Evolutionary conservation across 257 asterid species (phyloP).

Genomic region (Solanum sitiens): DNA sequence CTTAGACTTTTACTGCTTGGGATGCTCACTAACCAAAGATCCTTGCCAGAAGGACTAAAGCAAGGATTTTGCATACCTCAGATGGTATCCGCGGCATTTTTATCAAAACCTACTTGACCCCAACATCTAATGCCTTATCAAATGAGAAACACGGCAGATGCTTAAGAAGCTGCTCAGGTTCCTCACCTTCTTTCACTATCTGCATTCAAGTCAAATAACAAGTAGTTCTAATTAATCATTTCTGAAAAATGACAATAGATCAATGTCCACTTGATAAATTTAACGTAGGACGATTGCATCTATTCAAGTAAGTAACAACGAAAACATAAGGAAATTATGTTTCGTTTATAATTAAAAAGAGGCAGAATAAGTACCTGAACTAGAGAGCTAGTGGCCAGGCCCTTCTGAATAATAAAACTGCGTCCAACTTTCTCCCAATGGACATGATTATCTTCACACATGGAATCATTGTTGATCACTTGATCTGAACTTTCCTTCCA

Average conservation of each 20-base stretch:
- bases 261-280: background rate
- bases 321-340: background rate
- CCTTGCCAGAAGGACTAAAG: background rate
- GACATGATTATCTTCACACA: slow-evolving; percentile 8
- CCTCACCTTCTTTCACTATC: slow-evolving; percentile 45
- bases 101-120: slow-evolving; percentile 9
- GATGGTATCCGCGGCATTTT: background rate
- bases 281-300: background rate
- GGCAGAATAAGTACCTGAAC: slow-evolving; percentile 15
- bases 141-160: slow-evolving; percentile 25
- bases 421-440: slow-evolving; percentile 24
- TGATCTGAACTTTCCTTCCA: slow-evolving; percentile 11
- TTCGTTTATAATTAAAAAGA: background rate
- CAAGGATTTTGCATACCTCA: background rate
- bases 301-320: background rate
- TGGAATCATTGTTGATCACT: slow-evolving; percentile 18
- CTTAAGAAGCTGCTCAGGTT: slow-evolving; percentile 34
- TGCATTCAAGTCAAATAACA: slow-evolving; percentile 7
- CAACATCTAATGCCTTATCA: slow-evolving; percentile 20
- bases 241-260: background rate
- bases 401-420: slow-evolving; percentile 32
- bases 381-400: slow-evolving; percentile 26
- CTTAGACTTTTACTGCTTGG: slow-evolving; percentile 16
- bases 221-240: background rate
- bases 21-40: slow-evolving; percentile 22